Evolutionary conservation across 148 eudicot species (phyloP).

Genomic region (Vaccinium vitisidaea): DNA sequence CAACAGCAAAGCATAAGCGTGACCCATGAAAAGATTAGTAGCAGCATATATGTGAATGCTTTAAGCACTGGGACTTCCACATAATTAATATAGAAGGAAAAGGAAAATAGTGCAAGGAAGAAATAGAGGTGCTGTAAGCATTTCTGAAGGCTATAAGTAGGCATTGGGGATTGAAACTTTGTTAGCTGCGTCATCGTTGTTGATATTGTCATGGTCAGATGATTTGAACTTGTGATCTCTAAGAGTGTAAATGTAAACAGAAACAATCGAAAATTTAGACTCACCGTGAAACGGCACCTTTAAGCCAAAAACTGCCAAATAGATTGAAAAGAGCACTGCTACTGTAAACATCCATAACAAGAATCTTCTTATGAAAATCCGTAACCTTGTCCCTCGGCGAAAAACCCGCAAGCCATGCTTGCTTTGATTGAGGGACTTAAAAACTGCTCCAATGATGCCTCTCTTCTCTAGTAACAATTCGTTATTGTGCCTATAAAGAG

Average conservation of each 20-base stretch:
- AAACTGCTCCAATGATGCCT: conserved; percentile 30
- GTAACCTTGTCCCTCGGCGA: conserved; percentile 58
- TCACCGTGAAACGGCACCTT: conserved; percentile 66
- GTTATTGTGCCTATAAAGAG: conserved; percentile 35
- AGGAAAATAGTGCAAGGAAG: not conserved
- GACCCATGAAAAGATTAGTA: not conserved
- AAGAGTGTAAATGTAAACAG: not conserved
- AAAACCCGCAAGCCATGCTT: conserved; percentile 39
- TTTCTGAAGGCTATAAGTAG: not conserved
- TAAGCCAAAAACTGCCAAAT: conserved; percentile 50
- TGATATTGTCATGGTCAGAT: not conserved
- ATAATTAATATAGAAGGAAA: not conserved
- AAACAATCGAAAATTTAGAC: conserved; percentile 11
- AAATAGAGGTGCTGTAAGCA: not conserved
- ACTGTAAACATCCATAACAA: conserved; percentile 50
- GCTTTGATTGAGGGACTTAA: conserved; percentile 39
- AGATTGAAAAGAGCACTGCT: conserved; percentile 51
- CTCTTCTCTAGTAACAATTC: conserved; percentile 50
- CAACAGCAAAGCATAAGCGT: not conserved
- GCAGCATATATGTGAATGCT: not conserved
- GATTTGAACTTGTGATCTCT: not conserved
- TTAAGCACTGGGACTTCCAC: not conserved
- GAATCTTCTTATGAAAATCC: conserved; percentile 44
- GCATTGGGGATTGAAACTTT: not conserved
- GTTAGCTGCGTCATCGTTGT: not conserved